Evolutionary conservation across 2,329 filamentous ascomycete species (phyloP), one percentile per base, ranked within the genome.

Genomic region (Coniochaeta hoffmannii): DNA sequence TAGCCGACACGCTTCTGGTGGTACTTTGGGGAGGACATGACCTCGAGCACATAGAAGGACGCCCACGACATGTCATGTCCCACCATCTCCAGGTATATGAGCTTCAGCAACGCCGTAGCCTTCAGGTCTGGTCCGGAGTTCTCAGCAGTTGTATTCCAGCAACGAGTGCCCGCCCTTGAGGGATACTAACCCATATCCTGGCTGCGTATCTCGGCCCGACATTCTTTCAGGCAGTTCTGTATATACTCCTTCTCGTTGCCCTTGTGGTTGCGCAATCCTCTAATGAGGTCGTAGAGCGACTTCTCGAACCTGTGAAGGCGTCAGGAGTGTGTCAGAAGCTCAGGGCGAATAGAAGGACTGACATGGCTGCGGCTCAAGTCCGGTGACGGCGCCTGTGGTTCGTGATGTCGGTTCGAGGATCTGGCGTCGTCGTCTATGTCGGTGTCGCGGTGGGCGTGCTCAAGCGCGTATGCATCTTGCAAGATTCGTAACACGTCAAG

Each of bases 61-160:
- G 94, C 94, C 94, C 94, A 99, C 3, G 93, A 97, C 94, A 99
- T 99, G 73, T 97, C 94, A 69, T 97, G 89, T 14, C 94, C 94
- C 63, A 97, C 92, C 94, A 99, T 99, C 71, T 99, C 94, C 62
- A 99, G 83, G 70, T 99, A 99, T 54, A 97, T 87, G 64, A 99
- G 82, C 77, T 99, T 99, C 66, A 99, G 78, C 54, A 99, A 80
- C 49, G 94, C 94, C 32, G 91, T 97, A 19, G 94, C 92, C 78
- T 99, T 99, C 73, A 96, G 82, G 75, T 97, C 92, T 90, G 57
- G 53, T 50, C 55, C 35, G 58, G 54, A 63, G 57, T 41, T 55
- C 57, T 63, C 58, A 64, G 62, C 53, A 55, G 30, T 26, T 41
- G 10, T 19, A 46, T 26, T 28, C 53, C 3, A 44, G 32, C 36